Conservation (phyloP, 2,329 filamentous ascomycete genomes). For the Pseudogymnoascus sp. region DNA sequence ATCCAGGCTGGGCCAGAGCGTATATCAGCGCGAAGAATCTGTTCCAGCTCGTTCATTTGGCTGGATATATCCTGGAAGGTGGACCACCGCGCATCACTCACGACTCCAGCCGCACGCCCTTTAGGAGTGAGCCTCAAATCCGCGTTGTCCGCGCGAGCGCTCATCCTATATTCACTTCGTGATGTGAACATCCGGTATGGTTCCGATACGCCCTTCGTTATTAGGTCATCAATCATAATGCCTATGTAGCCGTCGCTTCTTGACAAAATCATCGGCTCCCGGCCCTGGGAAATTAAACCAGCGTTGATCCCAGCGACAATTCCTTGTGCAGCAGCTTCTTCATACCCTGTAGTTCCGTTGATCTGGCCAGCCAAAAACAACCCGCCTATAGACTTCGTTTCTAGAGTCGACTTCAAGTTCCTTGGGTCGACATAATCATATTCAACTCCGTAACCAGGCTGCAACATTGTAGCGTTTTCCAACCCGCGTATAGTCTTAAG, state of each 20-base stretch:
- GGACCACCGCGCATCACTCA: conserved; percentile 71
- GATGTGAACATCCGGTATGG: conserved; percentile 98
- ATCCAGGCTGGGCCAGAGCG: conserved; percentile 60
- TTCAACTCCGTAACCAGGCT: conserved; percentile 93
- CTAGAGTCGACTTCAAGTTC: conserved; percentile 76
- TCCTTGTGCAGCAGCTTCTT: conserved; percentile 92
- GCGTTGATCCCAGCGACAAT: conserved; percentile 91
- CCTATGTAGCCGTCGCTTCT: conserved; percentile 92
- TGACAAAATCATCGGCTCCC: conserved; percentile 58
- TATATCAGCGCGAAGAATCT: conserved; percentile 48
- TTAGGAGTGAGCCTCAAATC: conserved; percentile 76
- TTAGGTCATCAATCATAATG: conserved; percentile 96
- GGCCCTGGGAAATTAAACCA: conserved; percentile 64
- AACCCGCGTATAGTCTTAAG: conserved; percentile 83
- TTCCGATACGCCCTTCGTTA: conserved; percentile 93
- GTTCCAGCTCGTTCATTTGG: conserved; percentile 60
- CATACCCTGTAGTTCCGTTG: conserved; percentile 96
- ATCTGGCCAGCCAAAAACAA: conserved; percentile 94
- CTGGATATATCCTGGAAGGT: conserved; percentile 56
- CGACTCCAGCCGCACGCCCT: conserved; percentile 67
- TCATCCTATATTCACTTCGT: conserved; percentile 91
- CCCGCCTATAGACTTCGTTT: conserved; percentile 85
- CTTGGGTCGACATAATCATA: conserved; percentile 98
- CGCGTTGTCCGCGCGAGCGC: conserved; percentile 85
- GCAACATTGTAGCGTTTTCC: conserved; percentile 83